Conservation (phyloP, 2,329 filamentous ascomycete species). For the Arachnomyces sp. region DNA sequence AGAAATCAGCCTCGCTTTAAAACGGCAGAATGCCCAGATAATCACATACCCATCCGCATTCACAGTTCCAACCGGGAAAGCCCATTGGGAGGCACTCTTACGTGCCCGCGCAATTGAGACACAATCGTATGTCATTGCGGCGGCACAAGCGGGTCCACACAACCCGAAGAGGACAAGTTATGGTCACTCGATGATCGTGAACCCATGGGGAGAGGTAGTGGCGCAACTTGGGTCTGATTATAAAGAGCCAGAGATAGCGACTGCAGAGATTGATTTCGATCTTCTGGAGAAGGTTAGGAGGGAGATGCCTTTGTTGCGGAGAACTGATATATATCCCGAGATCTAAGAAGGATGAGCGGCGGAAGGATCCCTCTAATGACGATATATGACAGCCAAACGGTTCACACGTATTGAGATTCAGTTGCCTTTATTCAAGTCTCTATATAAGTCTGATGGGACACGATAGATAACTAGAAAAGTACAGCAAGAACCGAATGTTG, state of each 20-base stretch:
- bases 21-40: slow-evolving; percentile 60
- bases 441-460: no score
- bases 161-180: slow-evolving; percentile 73
- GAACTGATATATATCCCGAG: slow-evolving; percentile 44
- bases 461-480: no score
- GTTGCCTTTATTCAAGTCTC: no score
- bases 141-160: slow-evolving; percentile 69
- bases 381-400: no score
- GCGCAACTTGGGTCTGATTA: slow-evolving; percentile 49
- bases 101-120: slow-evolving; percentile 79
- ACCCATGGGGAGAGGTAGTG: slow-evolving; percentile 75
- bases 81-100: slow-evolving; percentile 77
- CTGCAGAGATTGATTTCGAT: slow-evolving; percentile 48
- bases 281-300: slow-evolving; percentile 44
- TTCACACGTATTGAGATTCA: no score
- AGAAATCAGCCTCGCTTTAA: slow-evolving; percentile 61
- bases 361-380: no score
- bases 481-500: no score
- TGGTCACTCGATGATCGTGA: slow-evolving; percentile 75
- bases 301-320: slow-evolving; percentile 50
- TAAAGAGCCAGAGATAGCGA: slow-evolving; percentile 38
- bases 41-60: slow-evolving; percentile 86
- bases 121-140: slow-evolving; percentile 77
- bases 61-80: slow-evolving; percentile 72
- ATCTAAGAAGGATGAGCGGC: no score